Percentiles rank a stretch among this genome's conserved stretches.
Evolutionary conservation across 2,329 filamentous ascomycete species (phyloP).

Genomic region (Pseudohalonectria lignicola): DNA sequence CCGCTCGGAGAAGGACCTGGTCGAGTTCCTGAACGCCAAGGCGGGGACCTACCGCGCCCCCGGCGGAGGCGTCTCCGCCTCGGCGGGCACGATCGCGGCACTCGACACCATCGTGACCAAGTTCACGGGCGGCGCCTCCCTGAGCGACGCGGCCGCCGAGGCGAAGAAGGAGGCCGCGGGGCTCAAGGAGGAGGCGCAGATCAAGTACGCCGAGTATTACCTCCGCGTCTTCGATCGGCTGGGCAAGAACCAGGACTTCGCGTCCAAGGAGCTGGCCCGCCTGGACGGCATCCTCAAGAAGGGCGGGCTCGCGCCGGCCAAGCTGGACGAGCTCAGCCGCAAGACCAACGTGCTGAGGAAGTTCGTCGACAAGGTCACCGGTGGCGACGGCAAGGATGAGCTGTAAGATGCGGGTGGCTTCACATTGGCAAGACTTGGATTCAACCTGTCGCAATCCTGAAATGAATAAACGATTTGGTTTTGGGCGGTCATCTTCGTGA

Average conservation of each 20-base stretch:
- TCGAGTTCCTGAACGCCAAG: conserved; percentile 80
- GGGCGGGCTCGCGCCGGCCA: conserved; percentile 73
- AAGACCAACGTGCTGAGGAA: conserved; percentile 81
- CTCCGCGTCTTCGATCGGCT: conserved; percentile 84
- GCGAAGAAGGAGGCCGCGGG: conserved; percentile 58
- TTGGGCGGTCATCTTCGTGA: too few species aligned
- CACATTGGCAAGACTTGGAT: too few species aligned
- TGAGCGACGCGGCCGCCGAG: conserved; percentile 57
- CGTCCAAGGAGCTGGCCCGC: conserved; percentile 73
- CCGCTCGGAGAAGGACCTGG: conserved; percentile 64
- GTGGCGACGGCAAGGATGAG: conserved; percentile 57
- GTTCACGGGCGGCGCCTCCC: conserved; percentile 51
- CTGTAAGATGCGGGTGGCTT: too few species aligned
- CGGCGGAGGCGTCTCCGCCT: conserved; percentile 68
- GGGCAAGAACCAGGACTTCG: conserved; percentile 64
- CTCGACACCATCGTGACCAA: conserved; percentile 69
- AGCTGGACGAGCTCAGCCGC: conserved; percentile 77
- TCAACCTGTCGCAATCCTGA: too few species aligned
- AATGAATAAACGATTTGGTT: too few species aligned
- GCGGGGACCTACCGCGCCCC: conserved; percentile 73
- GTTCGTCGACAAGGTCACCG: conserved; percentile 53
- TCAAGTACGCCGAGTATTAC: conserved; percentile 90
- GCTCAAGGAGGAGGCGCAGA: conserved; percentile 49
- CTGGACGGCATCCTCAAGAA: conserved; percentile 73
- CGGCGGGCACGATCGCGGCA: conserved; percentile 70